Conservation (phyloP, 1,284 basidiomycete species). For the Tilletia setariae region DNA sequence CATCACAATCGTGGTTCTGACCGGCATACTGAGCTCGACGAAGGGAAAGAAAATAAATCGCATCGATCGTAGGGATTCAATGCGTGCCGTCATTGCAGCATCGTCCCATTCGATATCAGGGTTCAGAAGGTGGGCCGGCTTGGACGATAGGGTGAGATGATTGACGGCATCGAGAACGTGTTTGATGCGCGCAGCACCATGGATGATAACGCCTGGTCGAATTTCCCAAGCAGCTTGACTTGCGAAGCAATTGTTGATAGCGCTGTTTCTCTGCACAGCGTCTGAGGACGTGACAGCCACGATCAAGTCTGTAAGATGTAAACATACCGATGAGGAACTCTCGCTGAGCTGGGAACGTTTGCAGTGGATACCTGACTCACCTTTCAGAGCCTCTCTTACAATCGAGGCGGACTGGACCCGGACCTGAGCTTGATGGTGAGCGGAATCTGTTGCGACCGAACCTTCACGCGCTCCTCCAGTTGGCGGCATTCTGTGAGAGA, state of each 20-base stretch:
- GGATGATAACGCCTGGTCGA: not conserved
- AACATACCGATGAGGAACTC: not conserved
- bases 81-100: not conserved
- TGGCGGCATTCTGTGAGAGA: too few species aligned
- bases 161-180: not conserved
- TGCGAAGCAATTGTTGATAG: not conserved
- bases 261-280: not conserved
- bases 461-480: too few species aligned
- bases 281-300: not conserved
- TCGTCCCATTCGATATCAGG: slow-evolving; percentile 7
- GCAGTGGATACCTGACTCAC: not conserved
- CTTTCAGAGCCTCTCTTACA: too few species aligned
- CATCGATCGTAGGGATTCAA: not conserved
- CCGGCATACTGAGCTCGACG: not conserved
- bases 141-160: not conserved
- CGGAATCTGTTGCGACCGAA: too few species aligned
- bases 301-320: not conserved
- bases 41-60: not conserved
- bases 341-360: not conserved
- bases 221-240: not conserved
- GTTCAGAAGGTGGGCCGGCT: not conserved
- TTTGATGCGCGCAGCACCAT: not conserved
- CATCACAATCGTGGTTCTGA: not conserved
- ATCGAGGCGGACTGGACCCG: too few species aligned
- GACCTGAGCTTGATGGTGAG: too few species aligned